Base-by-base conservation (phyloP, 345 rosid genomes). In the Rubroshorea leprosula region DNA sequence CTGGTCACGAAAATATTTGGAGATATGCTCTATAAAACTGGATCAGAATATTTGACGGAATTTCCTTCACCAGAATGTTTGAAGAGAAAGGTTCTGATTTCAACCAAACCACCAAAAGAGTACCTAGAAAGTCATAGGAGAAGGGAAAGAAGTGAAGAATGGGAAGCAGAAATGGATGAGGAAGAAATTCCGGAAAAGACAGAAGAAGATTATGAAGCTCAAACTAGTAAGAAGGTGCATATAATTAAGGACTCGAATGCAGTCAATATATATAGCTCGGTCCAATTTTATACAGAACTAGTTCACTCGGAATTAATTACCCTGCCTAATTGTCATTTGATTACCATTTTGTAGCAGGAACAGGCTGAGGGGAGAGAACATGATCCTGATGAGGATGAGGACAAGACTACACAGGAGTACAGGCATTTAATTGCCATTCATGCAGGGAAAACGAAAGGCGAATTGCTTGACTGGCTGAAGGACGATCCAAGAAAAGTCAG, bases 31-130 rank as follows among this genome's bases (percentile, higher is more conserved):
- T 74, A 66, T 67, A 63, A 25, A 21, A 75, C 87, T 1, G 68
- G 27, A 17, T 54, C 74, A 10, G 79, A 80, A 45, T 39, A 68
- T 10, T 21, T 43, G 27, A 14, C 66, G 39, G 54, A 80, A 70
- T 85, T 91, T 62, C 89, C 89, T 55, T 82, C 96, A 22, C 96
- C 96, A 17, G 78, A 83, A 51, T 60, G 67, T 10, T 70, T 90
- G 63, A 85, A 77, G 80, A 75, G 18, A 17, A 83, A 43, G 69
- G 63, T 87, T 26, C 45, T 90, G 76, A 85, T 90, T 64, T 90
- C 96, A 27, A 90, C 97, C 20, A 87, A 85, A 60, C 96, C 97
- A 20, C 97, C 96, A 3, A 80, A 80, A 69, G 90, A 85, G 63
- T 81, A 80, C 69, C 83, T 75, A 14, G 81, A 78, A 54, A 54